Conservation (phyloP, 805 yeast genomes). For the Ogataea thermomethanolica region DNA sequence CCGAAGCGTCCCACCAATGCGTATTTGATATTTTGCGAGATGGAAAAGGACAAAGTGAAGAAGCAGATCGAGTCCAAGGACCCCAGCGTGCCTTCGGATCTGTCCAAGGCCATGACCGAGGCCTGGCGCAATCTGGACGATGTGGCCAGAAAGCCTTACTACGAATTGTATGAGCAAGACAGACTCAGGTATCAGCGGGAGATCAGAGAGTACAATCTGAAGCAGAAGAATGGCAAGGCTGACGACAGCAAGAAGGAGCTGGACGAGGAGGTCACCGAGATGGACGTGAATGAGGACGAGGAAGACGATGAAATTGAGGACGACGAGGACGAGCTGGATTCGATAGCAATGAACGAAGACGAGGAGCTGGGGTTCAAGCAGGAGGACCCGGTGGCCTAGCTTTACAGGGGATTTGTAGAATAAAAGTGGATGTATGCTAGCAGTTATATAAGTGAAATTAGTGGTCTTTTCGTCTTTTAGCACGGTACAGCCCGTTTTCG, state of each 20-base stretch:
- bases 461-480: conserved; percentile 47
- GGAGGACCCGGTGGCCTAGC: conserved; percentile 3
- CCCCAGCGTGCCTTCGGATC: conserved; percentile 55
- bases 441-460: conserved; percentile 1
- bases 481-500: conserved; percentile 69
- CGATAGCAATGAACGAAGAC: conserved; percentile 10
- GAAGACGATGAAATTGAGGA: conserved; percentile 13
- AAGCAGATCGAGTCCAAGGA: conserved; percentile 50
- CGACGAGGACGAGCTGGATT: conserved; percentile 11
- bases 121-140: conserved; percentile 77
- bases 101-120: conserved; percentile 76
- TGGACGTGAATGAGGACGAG: conserved; percentile 10
- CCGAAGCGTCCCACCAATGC: conserved; percentile 93
- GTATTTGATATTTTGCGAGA: conserved; percentile 80
- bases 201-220: conserved; percentile 45
- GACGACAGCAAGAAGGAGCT: conserved; percentile 9
- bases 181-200: conserved; percentile 71
- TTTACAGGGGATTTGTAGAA: background rate
- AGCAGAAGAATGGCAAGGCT: conserved; percentile 23
- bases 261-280: conserved; percentile 11
- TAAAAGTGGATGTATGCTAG: conserved; percentile 1
- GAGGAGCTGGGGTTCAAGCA: conserved; percentile 9
- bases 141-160: conserved; percentile 68
- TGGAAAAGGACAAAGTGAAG: conserved; percentile 71
- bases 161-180: conserved; percentile 74